These are phyloP conservation scores for Salix brachista DNA, from an alignment of 345 rosid species.

Conservation along the genomic window DNA sequence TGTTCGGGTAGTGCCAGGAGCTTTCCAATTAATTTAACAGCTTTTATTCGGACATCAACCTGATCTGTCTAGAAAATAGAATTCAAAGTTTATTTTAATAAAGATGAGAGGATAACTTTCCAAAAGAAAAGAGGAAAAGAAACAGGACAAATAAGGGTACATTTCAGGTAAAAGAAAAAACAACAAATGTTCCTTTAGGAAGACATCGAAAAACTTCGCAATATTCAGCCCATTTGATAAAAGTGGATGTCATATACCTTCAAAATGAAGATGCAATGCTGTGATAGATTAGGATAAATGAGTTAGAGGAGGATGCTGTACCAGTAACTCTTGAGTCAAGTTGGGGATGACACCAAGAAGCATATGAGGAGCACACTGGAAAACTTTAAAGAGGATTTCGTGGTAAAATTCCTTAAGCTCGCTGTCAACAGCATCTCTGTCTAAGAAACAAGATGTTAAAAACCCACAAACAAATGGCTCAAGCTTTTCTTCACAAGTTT, in stretches of 20 bases:
- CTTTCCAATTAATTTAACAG: constrained; percentile 70
- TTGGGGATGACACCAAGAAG: constrained; percentile 67
- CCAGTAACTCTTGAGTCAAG: constrained; percentile 75
- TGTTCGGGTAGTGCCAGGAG: constrained; percentile 54
- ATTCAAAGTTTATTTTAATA: not conserved
- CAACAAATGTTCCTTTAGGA: not conserved
- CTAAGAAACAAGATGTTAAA: constrained; percentile 64
- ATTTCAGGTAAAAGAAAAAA: not conserved
- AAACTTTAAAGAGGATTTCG: constrained; percentile 65
- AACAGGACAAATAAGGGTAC: not conserved
- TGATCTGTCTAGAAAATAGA: constrained; percentile 65
- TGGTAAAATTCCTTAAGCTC: constrained; percentile 78
- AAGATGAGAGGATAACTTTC: not conserved
- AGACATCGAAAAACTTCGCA: not conserved
- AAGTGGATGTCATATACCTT: not conserved
- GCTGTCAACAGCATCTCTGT: constrained; percentile 57
- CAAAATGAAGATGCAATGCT: not conserved
- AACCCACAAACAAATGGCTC: constrained; percentile 72
- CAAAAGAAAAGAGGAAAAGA: not conserved
- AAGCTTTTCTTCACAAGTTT: constrained; percentile 58
- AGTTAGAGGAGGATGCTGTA: constrained; percentile 19
- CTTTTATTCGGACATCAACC: constrained; percentile 85
- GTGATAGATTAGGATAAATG: constrained; percentile 4
- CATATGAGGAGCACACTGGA: constrained; percentile 69
- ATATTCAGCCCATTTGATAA: not conserved